A percentile compares a stretch with the other conserved stretches of the same genome.
Evolutionary conservation across 495 filamentous ascomycete genomes (phyloP).

Genomic region (Xanthoparmelia taractica): DNA sequence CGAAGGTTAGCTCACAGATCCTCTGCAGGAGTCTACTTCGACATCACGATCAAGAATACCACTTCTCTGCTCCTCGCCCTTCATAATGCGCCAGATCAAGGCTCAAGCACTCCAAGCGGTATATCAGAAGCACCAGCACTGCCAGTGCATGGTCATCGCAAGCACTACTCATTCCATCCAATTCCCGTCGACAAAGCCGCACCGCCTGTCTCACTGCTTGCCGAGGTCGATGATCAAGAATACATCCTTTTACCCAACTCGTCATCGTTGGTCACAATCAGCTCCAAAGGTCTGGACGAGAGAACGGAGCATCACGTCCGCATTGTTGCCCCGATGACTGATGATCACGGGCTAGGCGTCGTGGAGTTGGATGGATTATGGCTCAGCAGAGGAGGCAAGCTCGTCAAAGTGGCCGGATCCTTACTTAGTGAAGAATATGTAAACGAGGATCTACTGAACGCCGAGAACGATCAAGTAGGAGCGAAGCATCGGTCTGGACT

Average conservation of each 20-base stretch:
- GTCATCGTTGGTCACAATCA: slow-evolving; percentile 27
- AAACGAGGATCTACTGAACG: slow-evolving; percentile 24
- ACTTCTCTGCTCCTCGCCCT: slow-evolving; percentile 33
- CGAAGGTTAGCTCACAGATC: not conserved
- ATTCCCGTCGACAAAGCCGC: slow-evolving; percentile 26
- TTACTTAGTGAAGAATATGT: slow-evolving; percentile 23
- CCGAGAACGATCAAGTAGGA: slow-evolving; percentile 26
- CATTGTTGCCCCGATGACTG: slow-evolving; percentile 34
- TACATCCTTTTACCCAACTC: slow-evolving; percentile 32
- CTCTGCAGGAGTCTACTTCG: slow-evolving; percentile 34
- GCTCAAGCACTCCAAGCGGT: not conserved
- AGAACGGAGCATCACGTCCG: slow-evolving; percentile 28
- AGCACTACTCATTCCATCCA: slow-evolving; percentile 28
- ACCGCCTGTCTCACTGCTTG: slow-evolving; percentile 32
- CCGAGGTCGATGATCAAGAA: slow-evolving; percentile 33
- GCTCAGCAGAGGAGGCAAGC: slow-evolving; percentile 31
- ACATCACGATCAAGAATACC: slow-evolving; percentile 30
- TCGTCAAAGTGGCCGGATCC: slow-evolving; percentile 28
- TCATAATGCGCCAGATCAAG: slow-evolving; percentile 24
- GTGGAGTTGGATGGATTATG: slow-evolving; percentile 35
- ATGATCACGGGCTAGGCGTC: slow-evolving; percentile 28
- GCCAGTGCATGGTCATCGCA: slow-evolving; percentile 4
- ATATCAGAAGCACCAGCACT: not conserved
- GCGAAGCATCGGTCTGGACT: slow-evolving; percentile 25
- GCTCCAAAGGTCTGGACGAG: slow-evolving; percentile 26